Evolutionary conservation across 139 green algal genomes (phyloP).

Genomic region (Coelastrella sp.): DNA sequence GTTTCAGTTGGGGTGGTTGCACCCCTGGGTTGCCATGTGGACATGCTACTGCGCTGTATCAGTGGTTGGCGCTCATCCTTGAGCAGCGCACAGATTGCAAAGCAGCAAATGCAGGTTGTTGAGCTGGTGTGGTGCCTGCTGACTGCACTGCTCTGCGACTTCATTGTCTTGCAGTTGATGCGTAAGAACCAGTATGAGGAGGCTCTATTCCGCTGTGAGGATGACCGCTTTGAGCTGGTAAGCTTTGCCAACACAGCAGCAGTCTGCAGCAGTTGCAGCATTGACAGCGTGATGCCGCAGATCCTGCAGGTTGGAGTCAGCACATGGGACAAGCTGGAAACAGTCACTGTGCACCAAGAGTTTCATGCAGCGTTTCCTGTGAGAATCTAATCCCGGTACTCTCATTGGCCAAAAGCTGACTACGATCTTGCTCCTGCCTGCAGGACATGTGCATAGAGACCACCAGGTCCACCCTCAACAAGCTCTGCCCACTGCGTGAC

Average conservation of each 20-base stretch:
- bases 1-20: neutral
- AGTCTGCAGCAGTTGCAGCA: neutral
- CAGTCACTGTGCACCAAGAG: neutral
- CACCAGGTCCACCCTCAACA: conserved; percentile 74
- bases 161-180: conserved; percentile 81
- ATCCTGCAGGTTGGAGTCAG: neutral
- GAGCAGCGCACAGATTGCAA: neutral
- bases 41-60: neutral
- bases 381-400: too few relatives aligned
- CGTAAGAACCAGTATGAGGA: conserved; percentile 99
- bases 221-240: conserved; percentile 95
- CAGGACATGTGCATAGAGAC: conserved; percentile 94
- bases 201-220: conserved; percentile 91
- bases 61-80: neutral
- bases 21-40: too few relatives aligned
- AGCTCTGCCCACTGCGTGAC: conserved; percentile 72
- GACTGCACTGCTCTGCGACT: neutral
- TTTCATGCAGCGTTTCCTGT: too few relatives aligned
- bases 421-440: neutral
- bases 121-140: neutral
- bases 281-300: too few relatives aligned
- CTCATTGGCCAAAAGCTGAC: too few relatives aligned
- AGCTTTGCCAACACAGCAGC: neutral
- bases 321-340: neutral
- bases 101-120: neutral